Percentiles rank a stretch among this genome's conserved stretches.
phyloP scores from a whole-genome alignment of 2,329 filamentous ascomycete genomes.

The Phyllosticta citribraziliensis region DNA sequence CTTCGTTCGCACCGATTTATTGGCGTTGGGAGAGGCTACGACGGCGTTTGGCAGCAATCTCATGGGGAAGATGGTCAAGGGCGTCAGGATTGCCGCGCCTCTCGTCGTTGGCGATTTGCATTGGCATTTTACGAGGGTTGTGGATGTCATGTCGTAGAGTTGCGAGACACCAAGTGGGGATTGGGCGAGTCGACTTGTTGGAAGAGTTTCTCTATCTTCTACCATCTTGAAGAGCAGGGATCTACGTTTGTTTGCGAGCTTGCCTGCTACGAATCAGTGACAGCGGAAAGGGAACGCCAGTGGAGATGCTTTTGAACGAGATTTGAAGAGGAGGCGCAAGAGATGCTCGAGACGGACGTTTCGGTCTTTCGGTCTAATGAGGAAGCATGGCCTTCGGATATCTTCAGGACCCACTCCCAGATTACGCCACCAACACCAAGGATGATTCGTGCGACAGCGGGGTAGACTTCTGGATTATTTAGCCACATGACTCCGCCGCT shows the following conservation, averaged over 20 bases:
- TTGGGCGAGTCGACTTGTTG: too few relatives aligned
- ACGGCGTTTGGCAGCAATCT: background rate
- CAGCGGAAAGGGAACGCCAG: background rate
- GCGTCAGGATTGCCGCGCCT: background rate
- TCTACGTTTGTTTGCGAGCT: too few relatives aligned
- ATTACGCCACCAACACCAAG: background rate
- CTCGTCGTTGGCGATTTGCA: background rate
- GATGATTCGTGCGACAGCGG: background rate
- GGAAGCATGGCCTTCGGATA: background rate
- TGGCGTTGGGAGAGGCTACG: background rate
- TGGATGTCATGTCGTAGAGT: background rate
- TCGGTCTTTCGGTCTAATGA: background rate
- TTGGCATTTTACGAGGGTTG: background rate
- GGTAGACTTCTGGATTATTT: background rate
- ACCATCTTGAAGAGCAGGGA: too few relatives aligned
- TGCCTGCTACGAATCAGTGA: background rate
- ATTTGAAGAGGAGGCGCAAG: background rate
- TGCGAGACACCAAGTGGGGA: too few relatives aligned
- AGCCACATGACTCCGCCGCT: background rate
- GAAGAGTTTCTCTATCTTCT: too few relatives aligned
- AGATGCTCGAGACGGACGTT: background rate
- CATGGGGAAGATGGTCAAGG: background rate
- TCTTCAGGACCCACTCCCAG: background rate
- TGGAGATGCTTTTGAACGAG: background rate
- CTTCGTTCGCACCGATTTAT: background rate